Evolutionary conservation across 1,284 basidiomycete species (phyloP), one percentile per base, ranked within the genome.

Genomic region (Trametes pubescens): DNA sequence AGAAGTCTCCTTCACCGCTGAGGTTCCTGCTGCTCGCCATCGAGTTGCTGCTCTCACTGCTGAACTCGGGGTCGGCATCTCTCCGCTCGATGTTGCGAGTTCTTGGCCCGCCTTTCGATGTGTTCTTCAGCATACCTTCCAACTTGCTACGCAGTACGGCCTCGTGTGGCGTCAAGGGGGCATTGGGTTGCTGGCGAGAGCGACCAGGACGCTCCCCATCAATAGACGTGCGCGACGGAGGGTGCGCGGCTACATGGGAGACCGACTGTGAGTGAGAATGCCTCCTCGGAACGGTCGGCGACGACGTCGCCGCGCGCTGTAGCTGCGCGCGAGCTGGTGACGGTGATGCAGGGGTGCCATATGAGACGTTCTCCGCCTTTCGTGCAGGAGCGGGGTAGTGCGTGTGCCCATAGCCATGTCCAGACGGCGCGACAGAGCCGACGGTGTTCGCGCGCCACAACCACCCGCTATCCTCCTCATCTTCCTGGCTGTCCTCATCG

Each of bases 131-230:
- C 40, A 87, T 84, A 11, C 80, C 76, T 72, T 88, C 86, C n/a
- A 88, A 75, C 29, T 82, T 78, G 49, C 78, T 81, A n/a, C 82
- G 78, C 29, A 88, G 76, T 8, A 84, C 86, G 46, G 82, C 82
- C 68, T 84, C 85, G 54, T 88, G 86, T 0, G 86, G 84, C 13
- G 85, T 82, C 63, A 75, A 38, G 21, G 60, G 60, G 9, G 40
- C 59, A 10, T 51, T 48, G 11, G 54, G 43, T 14, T 64, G 62
- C 21, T 56, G 52, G 48, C 38, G 55, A 3, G 64, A 26, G n/a
- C 48, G 51, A 16, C 13, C 24, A 2, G 61, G 43, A 9, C 65
- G 66, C n/a, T 73, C 73, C 49, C 57, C 67, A 40, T 72, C 74
- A 5, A 62, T 26, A 13, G 67, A 67, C 18, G 62, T 56, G 16